Base-by-base conservation (phyloP, 495 filamentous ascomycete genomes). In the Hypoxylon fuscum region DNA sequence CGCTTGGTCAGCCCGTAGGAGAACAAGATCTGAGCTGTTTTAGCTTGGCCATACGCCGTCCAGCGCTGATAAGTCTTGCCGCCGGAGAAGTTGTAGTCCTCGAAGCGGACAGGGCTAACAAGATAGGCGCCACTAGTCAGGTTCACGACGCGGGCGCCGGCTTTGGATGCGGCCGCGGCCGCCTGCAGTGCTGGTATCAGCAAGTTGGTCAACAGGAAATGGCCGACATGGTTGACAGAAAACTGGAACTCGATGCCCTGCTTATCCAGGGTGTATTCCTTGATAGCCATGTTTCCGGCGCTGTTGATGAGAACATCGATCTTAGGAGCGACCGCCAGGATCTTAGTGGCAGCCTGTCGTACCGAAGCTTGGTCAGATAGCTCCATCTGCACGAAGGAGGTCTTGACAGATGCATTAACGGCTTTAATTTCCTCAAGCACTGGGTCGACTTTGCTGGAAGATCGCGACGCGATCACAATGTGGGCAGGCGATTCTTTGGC, bases 261-360 rank as follows among this genome's bases (percentile, higher is more conserved):
- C 12, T 47, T 51, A n/a, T 67, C 63, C 3, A 61, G n/a, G 11
- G 40, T 56, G 23, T 55, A 69, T 17, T 62, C 23, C 18, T 57
- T 61, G 15, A 69, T 35, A 11, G 48, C 60, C 85, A 88, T 87
- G 27, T 86, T 80, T 1, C 84, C 86, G 8, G 86, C 85, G 62
- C 85, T 88, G 69, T 88, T 85, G 65, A 88, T 81, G 0, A 75
- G 54, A 0, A 72, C 67, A 32, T 75, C 66, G n/a, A 75, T 67
- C n/a, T 59, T 55, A 15, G 79, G 68, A 0, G 79, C 77, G 12
- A 46, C 25, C 52, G 66, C 29, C 4, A 78, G 62, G 23, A 84
- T 64, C n/a, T 67, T 51, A 2, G 66, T 61, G 14, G 76, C 79
- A 6, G 70, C 72, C n/a, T 65, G 57, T 9, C 76, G 76, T 0